Percentiles rank a stretch among this genome's conserved stretches.
These are phyloP conservation scores for Boletus subcaerulescens DNA, from an alignment of 768 basidiomycete species.

Conservation along the genomic window DNA sequence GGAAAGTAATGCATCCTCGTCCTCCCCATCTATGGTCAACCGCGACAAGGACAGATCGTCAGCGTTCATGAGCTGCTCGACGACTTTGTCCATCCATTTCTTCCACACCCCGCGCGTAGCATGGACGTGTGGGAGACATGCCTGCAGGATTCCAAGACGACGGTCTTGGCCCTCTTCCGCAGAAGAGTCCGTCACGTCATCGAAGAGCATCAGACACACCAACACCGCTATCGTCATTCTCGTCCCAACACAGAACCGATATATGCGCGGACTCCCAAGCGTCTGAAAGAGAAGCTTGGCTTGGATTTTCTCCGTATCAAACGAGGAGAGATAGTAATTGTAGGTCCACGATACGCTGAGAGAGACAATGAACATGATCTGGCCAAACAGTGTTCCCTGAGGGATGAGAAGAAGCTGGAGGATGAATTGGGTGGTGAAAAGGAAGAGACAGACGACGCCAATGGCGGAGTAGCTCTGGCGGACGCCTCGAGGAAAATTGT, in stretches of 20 bases:
- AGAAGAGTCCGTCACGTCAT: slow-evolving; percentile 6
- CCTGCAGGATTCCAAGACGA: slow-evolving; percentile 13
- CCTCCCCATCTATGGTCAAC: slow-evolving; percentile 1
- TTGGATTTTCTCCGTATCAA: slow-evolving; percentile 32
- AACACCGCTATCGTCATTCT: slow-evolving; percentile 20
- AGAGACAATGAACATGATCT: slow-evolving; percentile 31
- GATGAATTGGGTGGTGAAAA: slow-evolving; percentile 30
- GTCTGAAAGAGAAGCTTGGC: slow-evolving; percentile 15
- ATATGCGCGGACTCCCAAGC: slow-evolving; percentile 12
- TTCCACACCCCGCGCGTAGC: slow-evolving; percentile 19
- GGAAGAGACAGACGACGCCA: slow-evolving; percentile 20
- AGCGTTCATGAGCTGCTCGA: slow-evolving; percentile 13
- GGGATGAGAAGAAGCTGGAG: slow-evolving; percentile 33
- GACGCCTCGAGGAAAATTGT: background rate
- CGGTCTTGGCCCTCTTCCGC: slow-evolving; percentile 15
- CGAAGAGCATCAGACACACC: slow-evolving; percentile 17
- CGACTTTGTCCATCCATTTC: slow-evolving; percentile 22
- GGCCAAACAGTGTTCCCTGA: slow-evolving; percentile 31
- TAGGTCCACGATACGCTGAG: slow-evolving; percentile 31
- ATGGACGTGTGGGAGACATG: slow-evolving; percentile 15
- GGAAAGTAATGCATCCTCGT: background rate
- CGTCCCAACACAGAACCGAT: slow-evolving; percentile 15
- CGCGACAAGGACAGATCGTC: slow-evolving; percentile 6
- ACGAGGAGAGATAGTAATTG: slow-evolving; percentile 27
- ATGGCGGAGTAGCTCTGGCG: slow-evolving; percentile 3